These are phyloP conservation scores for Plantago major DNA, from an alignment of 257 asterid genomes.

Conservation along the genomic window DNA sequence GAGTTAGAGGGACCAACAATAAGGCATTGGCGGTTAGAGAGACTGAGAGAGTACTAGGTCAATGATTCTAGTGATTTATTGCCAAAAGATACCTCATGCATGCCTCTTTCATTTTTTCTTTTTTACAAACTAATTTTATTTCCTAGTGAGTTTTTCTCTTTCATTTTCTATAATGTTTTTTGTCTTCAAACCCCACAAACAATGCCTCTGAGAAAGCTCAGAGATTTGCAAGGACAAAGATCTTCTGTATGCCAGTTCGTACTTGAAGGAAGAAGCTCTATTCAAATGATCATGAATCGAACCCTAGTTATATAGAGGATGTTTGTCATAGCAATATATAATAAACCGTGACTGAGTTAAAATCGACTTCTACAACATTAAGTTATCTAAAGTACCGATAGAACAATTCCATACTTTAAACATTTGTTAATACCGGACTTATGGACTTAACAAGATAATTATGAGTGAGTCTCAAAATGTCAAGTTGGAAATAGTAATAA, in stretches of 20 bases:
- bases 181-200: slow-evolving; percentile 46
- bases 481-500: too few species aligned
- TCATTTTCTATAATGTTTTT: slow-evolving; percentile 3
- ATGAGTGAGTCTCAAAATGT: too few species aligned
- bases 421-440: too few species aligned
- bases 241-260: slow-evolving; percentile 24
- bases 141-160: not conserved
- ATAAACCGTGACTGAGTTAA: too few species aligned
- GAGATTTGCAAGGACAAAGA: slow-evolving; percentile 47
- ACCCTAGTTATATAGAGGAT: too few species aligned
- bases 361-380: too few species aligned
- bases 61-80: slow-evolving; percentile 38
- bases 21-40: slow-evolving; percentile 53
- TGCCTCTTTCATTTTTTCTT: slow-evolving; percentile 3
- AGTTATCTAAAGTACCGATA: too few species aligned
- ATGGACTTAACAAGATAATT: too few species aligned
- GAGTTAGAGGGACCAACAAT: slow-evolving; percentile 35
- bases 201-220: slow-evolving; percentile 16
- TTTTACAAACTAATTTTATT: slow-evolving; percentile 20
- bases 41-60: slow-evolving; percentile 42
- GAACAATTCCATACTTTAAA: too few species aligned
- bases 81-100: slow-evolving; percentile 35
- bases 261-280: slow-evolving; percentile 19
- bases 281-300: not conserved
- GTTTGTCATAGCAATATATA: too few species aligned